phyloP scores from a whole-genome alignment of 148 eudicot species.

The Pharnaceum exiguum region DNA sequence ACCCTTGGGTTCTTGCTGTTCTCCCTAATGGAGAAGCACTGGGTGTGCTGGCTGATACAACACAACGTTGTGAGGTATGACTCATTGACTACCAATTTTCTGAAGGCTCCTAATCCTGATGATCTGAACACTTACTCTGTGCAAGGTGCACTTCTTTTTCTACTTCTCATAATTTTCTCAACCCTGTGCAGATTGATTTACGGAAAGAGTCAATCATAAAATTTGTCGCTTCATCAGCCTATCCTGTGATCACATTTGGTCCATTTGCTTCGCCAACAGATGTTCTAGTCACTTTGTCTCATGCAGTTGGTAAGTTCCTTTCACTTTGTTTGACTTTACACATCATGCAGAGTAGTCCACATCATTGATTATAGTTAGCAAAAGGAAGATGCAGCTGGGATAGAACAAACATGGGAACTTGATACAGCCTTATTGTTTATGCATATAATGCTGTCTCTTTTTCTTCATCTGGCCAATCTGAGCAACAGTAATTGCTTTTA shows the following conservation, averaged over 20 bases:
- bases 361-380: too few relatives aligned
- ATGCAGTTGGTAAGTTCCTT: constrained; percentile 67
- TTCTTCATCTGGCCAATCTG: too few relatives aligned
- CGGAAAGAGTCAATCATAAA: constrained; percentile 61
- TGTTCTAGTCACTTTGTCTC: constrained; percentile 71
- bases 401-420: background rate
- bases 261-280: constrained; percentile 83
- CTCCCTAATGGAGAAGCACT: constrained; percentile 79
- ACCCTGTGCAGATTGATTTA: constrained; percentile 69
- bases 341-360: background rate
- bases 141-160: background rate
- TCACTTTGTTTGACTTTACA: constrained; percentile 5
- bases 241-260: constrained; percentile 83
- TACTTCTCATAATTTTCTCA: background rate
- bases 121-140: background rate
- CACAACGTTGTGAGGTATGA: constrained; percentile 84
- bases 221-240: constrained; percentile 49
- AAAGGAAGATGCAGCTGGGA: background rate
- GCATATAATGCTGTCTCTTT: too few relatives aligned
- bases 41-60: constrained; percentile 96
- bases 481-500: too few relatives aligned
- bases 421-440: background rate
- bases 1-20: constrained; percentile 95
- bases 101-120: background rate
- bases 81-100: background rate